A percentile compares a stretch with the other conserved stretches of the same genome.
Conservation (phyloP, 352 stramenopile genomes). For the Pythium coloratum region DNA sequence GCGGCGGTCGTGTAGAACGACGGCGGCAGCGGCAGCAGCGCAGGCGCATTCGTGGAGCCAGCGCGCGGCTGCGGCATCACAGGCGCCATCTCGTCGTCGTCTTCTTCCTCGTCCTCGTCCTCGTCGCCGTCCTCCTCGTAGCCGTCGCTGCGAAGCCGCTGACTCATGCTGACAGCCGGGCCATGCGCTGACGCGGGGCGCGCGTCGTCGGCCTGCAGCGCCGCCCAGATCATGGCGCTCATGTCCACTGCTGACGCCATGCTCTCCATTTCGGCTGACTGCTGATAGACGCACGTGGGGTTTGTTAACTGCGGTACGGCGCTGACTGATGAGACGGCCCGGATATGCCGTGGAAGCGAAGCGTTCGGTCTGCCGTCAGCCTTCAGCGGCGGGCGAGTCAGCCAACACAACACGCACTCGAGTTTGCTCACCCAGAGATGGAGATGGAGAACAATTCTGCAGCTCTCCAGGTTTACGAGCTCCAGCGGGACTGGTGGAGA, state of each 20-base stretch:
- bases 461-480: background rate
- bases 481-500: background rate
- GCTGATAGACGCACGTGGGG: no score
- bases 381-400: background rate
- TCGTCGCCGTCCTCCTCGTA: slow-evolving; percentile 15
- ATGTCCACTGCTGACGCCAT: slow-evolving; percentile 7
- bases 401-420: background rate
- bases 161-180: background rate
- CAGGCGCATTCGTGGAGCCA: background rate
- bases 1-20: slow-evolving; percentile 18
- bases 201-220: slow-evolving; percentile 13
- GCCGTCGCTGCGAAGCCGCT: background rate
- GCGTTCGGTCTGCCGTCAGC: background rate
- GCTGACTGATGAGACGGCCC: no score
- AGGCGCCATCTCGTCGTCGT: slow-evolving; percentile 18
- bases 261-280: background rate
- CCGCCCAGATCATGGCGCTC: slow-evolving; percentile 18
- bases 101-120: slow-evolving; percentile 12
- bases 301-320: no score
- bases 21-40: slow-evolving; percentile 9
- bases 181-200: background rate
- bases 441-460: background rate
- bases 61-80: slow-evolving; percentile 14
- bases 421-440: background rate
- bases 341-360: no score